phyloP scores from a whole-genome alignment of 2,329 filamentous ascomycete genomes.

The Fusarium falciforme region DNA sequence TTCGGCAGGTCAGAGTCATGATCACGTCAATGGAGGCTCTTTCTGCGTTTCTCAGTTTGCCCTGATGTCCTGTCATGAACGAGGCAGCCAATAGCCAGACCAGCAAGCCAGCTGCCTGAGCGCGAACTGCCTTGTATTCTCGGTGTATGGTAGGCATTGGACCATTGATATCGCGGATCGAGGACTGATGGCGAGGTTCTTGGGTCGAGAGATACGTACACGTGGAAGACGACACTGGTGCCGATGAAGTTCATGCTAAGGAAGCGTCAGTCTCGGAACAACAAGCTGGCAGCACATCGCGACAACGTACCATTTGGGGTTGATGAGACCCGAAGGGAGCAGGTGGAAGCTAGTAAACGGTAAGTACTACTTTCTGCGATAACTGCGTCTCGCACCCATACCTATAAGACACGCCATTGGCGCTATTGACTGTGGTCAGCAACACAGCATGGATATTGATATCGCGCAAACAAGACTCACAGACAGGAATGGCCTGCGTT shows the following conservation, averaged over 20 bases:
- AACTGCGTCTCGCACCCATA: neutral
- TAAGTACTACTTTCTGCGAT: neutral
- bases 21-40: neutral
- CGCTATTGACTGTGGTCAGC: neutral
- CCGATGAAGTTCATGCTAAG: constrained; percentile 12
- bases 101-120: neutral
- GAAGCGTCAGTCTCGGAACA: neutral
- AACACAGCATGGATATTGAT: neutral
- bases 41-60: neutral
- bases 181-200: neutral
- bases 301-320: neutral
- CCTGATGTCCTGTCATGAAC: neutral
- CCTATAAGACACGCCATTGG: constrained; percentile 13
- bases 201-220: neutral
- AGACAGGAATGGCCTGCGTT: constrained; percentile 24
- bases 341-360: constrained; percentile 11
- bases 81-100: neutral
- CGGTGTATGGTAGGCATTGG: neutral
- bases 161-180: neutral
- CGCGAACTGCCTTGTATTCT: neutral
- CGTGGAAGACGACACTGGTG: constrained; percentile 21
- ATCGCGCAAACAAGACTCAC: constrained; percentile 6
- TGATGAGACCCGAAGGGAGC: constrained; percentile 14
- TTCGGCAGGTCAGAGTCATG: neutral
- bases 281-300: neutral